phyloP scores from a whole-genome alignment of 805 yeast species.

The Starmerella bombicola region DNA sequence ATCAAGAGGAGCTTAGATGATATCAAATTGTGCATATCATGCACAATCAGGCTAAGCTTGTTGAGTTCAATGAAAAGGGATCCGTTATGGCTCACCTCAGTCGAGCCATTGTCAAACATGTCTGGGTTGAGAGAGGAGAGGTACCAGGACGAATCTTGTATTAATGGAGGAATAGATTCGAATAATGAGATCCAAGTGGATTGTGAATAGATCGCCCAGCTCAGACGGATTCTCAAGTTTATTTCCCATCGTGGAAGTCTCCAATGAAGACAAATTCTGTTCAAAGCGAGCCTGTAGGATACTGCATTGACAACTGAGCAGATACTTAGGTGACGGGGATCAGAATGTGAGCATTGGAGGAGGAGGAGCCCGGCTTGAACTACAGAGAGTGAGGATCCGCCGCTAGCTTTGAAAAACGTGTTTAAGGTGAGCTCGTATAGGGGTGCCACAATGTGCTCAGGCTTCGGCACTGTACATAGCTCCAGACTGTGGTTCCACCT shows the following conservation, averaged over 20 bases:
- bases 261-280: conserved; percentile 86
- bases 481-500: conserved; percentile 90
- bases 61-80: conserved; percentile 28
- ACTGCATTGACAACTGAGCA: conserved; percentile 78
- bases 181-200: conserved; percentile 82
- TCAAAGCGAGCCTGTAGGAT: conserved; percentile 82
- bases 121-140: conserved; percentile 32
- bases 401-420: conserved; percentile 58
- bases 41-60: conserved; percentile 27
- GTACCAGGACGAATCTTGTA: conserved; percentile 61
- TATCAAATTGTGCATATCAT: conserved; percentile 31
- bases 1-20: conserved; percentile 14
- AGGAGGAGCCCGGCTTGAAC: conserved; percentile 34
- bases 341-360: conserved; percentile 39
- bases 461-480: conserved; percentile 62
- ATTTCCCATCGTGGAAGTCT: conserved; percentile 91
- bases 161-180: conserved; percentile 77
- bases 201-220: conserved; percentile 91
- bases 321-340: conserved; percentile 66
- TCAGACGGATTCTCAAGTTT: conserved; percentile 70
- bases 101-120: conserved; percentile 26
- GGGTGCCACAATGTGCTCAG: conserved; percentile 46
- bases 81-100: conserved; percentile 16
- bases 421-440: conserved; percentile 55
- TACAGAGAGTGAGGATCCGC: conserved; percentile 80